Evolutionary conservation across 257 asterid species (phyloP), one percentile per base, ranked within the genome.

Genomic region (Phtheirospermum japonicum): DNA sequence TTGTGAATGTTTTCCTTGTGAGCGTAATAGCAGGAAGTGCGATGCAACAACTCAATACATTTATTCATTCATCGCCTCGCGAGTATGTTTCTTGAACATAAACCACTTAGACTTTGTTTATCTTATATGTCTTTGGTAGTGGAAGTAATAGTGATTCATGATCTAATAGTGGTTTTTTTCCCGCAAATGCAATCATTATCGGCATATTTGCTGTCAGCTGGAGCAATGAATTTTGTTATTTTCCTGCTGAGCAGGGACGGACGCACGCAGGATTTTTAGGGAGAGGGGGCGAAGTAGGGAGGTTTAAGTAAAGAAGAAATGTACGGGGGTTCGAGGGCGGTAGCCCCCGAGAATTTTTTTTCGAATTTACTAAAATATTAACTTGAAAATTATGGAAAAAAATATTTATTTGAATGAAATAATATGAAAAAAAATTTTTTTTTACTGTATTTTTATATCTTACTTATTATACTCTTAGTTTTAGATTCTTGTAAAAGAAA

Each of bases 21-120:
- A 90, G 95, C 67, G 81, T 90, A 40, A 87, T 87, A 57, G 82
- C 96, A 11, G 98, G 98, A 61, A 71, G 88, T 63, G 98, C 98
- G 52, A 52, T 90, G 66, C 69, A 84, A 72, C 96, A 90, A 71
- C 82, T 90, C 36, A 71, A 80, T 51, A 77, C 73, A 33, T 90
- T 87, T 69, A 62, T 83, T 42, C 76, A 76, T 32, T 83, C 76
- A 77, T 72, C 96, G 16, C 77, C 89, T 53, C 70, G 75, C 5
- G 67, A 86, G 98, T 90, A 85, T 8, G 93, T 75, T 63, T 10
- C 61, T 51, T 39, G 20, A 66, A 64, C 67, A 56, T 42, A 20
- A 36, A 48, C 40, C 43, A 17, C 4, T 30, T 4, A 48, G 36
- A 32, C 42, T 28, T 36, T 56, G 14, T 64, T 51, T 64, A 26